These are phyloP conservation scores for Citrus australasica DNA, from an alignment of 345 rosid species.

Conservation along the genomic window DNA sequence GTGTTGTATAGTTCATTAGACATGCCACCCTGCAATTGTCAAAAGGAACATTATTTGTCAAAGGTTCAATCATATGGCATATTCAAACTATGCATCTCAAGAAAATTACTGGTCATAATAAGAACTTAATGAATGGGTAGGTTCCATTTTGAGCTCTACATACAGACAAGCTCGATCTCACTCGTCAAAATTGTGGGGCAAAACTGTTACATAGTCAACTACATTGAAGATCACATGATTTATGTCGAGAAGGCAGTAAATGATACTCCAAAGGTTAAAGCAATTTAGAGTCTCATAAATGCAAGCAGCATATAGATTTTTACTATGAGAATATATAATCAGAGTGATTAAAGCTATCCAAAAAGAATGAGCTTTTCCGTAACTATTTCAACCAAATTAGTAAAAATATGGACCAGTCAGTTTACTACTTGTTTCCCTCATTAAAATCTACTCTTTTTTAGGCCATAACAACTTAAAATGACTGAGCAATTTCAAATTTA, in stretches of 20 bases:
- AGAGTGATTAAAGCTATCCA: neutral
- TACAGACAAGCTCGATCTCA: neutral
- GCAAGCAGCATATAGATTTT: neutral
- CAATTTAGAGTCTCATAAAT: neutral
- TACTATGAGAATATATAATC: neutral
- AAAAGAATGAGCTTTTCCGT: neutral
- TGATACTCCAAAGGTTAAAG: neutral
- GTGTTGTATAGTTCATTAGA: slow-evolving; percentile 93
- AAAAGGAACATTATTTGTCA: neutral
- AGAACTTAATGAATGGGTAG: neutral
- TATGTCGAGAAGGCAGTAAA: neutral
- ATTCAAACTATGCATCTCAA: neutral
- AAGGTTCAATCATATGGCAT: neutral
- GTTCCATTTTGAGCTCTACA: neutral
- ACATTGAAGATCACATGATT: neutral
- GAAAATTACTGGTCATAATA: neutral
- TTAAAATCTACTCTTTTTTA: neutral
- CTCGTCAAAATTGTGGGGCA: neutral
- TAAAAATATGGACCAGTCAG: neutral
- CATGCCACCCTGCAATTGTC: slow-evolving; percentile 83
- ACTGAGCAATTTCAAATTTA: neutral
- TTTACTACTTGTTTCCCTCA: neutral
- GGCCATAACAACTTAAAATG: neutral
- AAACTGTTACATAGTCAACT: neutral
- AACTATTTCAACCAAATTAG: neutral